Conservation (phyloP, 2,329 filamentous ascomycete genomes). For the Fusarium tanahbumbuense region DNA sequence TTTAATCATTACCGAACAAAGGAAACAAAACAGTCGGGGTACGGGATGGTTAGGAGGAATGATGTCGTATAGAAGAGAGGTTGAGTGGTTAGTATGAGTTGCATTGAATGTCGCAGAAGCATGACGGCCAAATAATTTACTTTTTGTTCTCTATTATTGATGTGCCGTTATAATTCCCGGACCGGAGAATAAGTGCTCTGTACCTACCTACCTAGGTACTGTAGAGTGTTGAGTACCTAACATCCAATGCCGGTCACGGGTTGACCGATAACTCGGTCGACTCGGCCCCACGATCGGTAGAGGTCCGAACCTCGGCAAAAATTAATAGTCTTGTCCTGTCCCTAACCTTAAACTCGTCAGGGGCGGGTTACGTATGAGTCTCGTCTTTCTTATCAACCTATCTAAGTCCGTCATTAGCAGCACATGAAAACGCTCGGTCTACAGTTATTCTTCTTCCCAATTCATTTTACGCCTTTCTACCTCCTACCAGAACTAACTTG, state of each 20-base stretch:
- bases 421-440: slow-evolving; percentile 33
- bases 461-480: neutral
- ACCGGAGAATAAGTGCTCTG: slow-evolving; percentile 4
- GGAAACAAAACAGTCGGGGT: neutral
- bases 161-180: slow-evolving; percentile 3
- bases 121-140: neutral
- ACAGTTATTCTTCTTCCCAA: neutral
- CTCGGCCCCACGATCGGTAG: slow-evolving; percentile 33
- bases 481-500: neutral
- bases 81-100: slow-evolving; percentile 15
- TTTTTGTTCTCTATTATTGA: neutral
- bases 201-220: neutral
- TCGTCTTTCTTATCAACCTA: slow-evolving; percentile 9
- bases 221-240: neutral
- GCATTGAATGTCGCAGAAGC: neutral
- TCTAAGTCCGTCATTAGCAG: neutral
- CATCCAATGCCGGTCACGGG: slow-evolving; percentile 15
- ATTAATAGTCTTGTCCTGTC: neutral
- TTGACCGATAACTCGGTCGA: slow-evolving; percentile 24
- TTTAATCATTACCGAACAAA: slow-evolving; percentile 7
- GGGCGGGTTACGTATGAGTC: slow-evolving; percentile 30
- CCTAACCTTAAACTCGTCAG: slow-evolving; percentile 20
- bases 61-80: slow-evolving; percentile 5
- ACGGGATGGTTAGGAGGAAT: neutral
- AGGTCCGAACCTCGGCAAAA: slow-evolving; percentile 41